phyloP scores from a whole-genome alignment of 257 asterid species.

The Fraxinus pennsylvanica region DNA sequence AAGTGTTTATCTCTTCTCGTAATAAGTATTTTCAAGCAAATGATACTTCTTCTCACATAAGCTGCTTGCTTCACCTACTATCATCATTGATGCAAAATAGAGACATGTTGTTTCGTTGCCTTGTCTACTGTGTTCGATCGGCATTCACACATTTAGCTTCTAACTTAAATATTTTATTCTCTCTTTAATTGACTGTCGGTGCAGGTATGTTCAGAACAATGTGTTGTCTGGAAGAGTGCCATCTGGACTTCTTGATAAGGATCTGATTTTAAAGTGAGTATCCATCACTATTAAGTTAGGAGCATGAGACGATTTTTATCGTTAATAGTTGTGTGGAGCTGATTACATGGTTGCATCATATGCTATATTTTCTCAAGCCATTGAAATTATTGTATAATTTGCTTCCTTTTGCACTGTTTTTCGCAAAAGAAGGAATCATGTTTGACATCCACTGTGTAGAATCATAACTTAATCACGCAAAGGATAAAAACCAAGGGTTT shows the following conservation, averaged over 20 bases:
- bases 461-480: background rate
- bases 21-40: background rate
- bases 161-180: conserved; percentile 1
- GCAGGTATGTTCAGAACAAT: conserved; percentile 90
- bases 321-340: conserved; percentile 7
- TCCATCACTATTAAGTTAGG: background rate
- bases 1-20: background rate
- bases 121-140: conserved; percentile 1
- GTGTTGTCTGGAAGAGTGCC: conserved; percentile 71
- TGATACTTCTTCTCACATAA: background rate
- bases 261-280: conserved; percentile 73
- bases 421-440: background rate
- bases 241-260: conserved; percentile 62
- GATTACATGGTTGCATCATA: background rate
- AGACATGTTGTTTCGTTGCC: background rate
- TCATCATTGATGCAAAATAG: conserved; percentile 12
- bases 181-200: conserved; percentile 22
- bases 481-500: background rate
- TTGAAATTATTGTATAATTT: background rate
- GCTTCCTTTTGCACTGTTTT: background rate
- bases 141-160: background rate
- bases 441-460: background rate
- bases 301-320: conserved; percentile 4
- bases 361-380: conserved; percentile 5
- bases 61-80: background rate